Base-by-base conservation (phyloP, 768 basidiomycete species). In the Auricularia cornea region DNA sequence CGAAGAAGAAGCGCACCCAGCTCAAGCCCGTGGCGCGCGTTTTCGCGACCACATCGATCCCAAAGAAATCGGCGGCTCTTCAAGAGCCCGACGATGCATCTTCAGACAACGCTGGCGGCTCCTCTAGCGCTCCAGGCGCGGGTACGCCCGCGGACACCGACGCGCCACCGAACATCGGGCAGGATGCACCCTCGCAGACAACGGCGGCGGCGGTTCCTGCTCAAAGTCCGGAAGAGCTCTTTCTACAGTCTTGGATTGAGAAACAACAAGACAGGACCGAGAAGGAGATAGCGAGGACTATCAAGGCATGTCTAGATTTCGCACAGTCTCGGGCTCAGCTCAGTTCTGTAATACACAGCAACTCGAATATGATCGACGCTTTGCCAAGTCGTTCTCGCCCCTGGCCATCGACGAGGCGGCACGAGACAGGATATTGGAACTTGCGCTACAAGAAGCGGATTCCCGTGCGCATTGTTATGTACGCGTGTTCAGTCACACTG, bases 1-100 rank as follows among this genome's bases (percentile, higher is more conserved):
- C 86, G 64, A 93, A 92, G 80, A 92, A 90, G 79, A 93, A 87
- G 81, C 93, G 90, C 77, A 84, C 85, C 5, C 86, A 90, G 72
- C 72, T 89, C 68, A 91, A 89, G 74, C 84, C 88, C 26, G 78
- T 89, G 48, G 82, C 74, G 48, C 85, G 92, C 62, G 90, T 89
- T 18, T 92, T 93, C 69, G 85, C 88, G 52, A 91, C 91, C 3
- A 89, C 86, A 23, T 93, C 92, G 12, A 80, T 92, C 30, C 89
- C 90, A 32, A 92, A 92, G 80, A 93, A 91, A 74, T 61, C 59
- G 29, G 60, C 38, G 18, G 77, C 74, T 44, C 66, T 66, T 33
- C 72, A 72, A 26, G 60, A 41, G 2, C 38, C 60, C 18, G 28
- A 59, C 38, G 60, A 57, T 2, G 3, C 38, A 23, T 11, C 64